Base-by-base conservation (phyloP, 139 green algal species). In the Closterium sp. region DNA sequence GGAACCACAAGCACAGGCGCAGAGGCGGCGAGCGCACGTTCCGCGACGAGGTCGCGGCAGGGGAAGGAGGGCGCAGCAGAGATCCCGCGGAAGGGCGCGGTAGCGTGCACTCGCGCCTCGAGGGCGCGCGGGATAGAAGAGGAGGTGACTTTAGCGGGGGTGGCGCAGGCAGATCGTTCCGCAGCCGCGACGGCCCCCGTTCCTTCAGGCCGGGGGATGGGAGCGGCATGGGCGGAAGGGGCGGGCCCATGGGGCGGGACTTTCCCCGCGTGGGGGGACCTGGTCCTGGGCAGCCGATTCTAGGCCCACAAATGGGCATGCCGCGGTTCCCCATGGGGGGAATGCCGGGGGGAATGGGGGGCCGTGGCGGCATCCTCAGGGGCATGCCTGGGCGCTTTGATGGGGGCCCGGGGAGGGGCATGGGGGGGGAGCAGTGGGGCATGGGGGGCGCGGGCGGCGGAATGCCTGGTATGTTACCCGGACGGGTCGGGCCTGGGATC, bases 1-100 rank as follows among this genome's bases (percentile, higher is more conserved):
- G 91, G 4, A 94, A 94, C 32, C 91, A 94, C 91, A 94, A 94
- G 89, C 91, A 94, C 62, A 27, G 91, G 42, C 50, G 91, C 9
- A 50, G 91, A 29, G 91, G 91, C n/a, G 38, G 88, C 17, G 62
- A 38, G 86, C 31, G 86, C 86, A 27, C 31, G 31, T 89, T 34
- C 86, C 31, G 86, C 31, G 86, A 89, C 31, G 31, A 89, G 2
- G 86, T 13, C 31, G 19, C 31, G 86, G 31, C 31, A 17, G 45
- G 38, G 88, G 28, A 29, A 70, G 88, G 88, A 90, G 88, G 6
- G 27, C 38, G 88, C n/a, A 27, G 88, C 38, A 84, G 28, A 88
- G 88, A 90, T 27, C 38, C n/a, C n/a, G 29, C n/a, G 88, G n/a
- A 31, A 31, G 45, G n/a, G 38, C n/a, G n/a, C n/a, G n/a, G 88